Percentiles rank a stretch among this genome's conserved stretches.
Conservation (phyloP, 2,329 filamentous ascomycete genomes). For the Talaromyces sp. region DNA sequence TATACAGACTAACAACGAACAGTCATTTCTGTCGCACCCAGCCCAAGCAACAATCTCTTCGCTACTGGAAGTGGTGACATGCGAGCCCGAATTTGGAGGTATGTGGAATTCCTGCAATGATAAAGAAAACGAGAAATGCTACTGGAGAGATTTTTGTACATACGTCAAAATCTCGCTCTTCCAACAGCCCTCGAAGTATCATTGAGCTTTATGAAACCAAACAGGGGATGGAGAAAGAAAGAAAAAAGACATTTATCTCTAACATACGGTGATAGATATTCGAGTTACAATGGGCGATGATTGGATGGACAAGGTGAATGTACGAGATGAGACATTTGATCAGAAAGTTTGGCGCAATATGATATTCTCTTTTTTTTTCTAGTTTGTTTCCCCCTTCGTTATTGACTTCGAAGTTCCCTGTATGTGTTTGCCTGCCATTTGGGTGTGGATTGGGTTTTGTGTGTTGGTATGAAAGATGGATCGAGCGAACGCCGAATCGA, state of each 20-base stretch:
- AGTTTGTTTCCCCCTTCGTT: constrained; percentile 13
- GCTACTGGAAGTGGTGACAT: constrained; percentile 96
- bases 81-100: constrained; percentile 96
- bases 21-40: constrained; percentile 96
- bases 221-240: not conserved
- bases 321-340: constrained; percentile 18
- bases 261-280: constrained; percentile 27
- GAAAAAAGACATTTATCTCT: constrained; percentile 12
- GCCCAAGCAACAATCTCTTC: constrained; percentile 80
- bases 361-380: constrained; percentile 20
- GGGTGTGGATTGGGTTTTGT: not conserved
- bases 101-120: constrained; percentile 21
- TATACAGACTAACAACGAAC: constrained; percentile 18
- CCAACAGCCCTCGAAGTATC: constrained; percentile 13
- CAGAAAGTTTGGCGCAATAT: constrained; percentile 32
- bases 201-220: not conserved
- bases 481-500: not conserved
- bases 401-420: not conserved
- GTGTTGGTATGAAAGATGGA: not conserved
- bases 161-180: constrained; percentile 1
- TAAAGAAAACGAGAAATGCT: constrained; percentile 10
- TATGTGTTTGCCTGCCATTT: not conserved
- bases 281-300: constrained; percentile 36
- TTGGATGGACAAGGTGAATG: constrained; percentile 16
- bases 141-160: constrained; percentile 11